Evolutionary conservation across 306 rosid genomes (phyloP).

Genomic region (Cicer cuneatum): DNA sequence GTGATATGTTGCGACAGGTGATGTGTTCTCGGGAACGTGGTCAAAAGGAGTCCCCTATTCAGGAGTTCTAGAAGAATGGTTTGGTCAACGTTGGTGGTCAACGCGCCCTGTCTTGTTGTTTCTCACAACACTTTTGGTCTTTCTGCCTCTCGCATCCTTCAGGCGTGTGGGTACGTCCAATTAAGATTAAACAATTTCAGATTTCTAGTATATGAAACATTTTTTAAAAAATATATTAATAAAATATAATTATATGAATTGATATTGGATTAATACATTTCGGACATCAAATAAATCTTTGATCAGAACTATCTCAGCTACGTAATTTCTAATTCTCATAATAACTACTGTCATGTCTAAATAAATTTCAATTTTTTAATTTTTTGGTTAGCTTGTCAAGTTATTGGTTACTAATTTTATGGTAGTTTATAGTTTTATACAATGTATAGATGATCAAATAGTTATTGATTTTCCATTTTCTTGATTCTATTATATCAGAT

Average conservation of each 20-base stretch:
- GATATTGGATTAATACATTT: too few species aligned
- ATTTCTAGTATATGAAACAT: too few species aligned
- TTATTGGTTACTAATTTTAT: not conserved
- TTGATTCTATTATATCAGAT: not conserved
- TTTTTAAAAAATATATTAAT: too few species aligned
- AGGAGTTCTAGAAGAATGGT: conserved; percentile 20
- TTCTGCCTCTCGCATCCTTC: conserved; percentile 6
- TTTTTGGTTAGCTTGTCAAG: too few species aligned
- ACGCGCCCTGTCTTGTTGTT: conserved; percentile 7
- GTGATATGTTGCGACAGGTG: not conserved
- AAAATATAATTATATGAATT: too few species aligned
- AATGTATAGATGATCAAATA: not conserved
- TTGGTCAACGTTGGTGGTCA: conserved; percentile 14
- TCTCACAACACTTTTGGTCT: not conserved
- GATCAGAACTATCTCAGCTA: too few species aligned
- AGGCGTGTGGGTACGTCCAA: conserved; percentile 12
- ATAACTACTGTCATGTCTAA: too few species aligned
- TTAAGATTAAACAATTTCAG: too few species aligned
- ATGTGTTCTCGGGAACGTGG: conserved; percentile 9
- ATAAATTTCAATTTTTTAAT: too few species aligned
- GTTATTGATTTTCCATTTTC: not conserved
- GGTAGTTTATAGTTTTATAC: not conserved
- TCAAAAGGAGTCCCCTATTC: conserved; percentile 9
- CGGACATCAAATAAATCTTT: too few species aligned
- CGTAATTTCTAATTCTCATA: too few species aligned